phyloP scores from a whole-genome alignment of 306 rosid species.

The Malus fusca region DNA sequence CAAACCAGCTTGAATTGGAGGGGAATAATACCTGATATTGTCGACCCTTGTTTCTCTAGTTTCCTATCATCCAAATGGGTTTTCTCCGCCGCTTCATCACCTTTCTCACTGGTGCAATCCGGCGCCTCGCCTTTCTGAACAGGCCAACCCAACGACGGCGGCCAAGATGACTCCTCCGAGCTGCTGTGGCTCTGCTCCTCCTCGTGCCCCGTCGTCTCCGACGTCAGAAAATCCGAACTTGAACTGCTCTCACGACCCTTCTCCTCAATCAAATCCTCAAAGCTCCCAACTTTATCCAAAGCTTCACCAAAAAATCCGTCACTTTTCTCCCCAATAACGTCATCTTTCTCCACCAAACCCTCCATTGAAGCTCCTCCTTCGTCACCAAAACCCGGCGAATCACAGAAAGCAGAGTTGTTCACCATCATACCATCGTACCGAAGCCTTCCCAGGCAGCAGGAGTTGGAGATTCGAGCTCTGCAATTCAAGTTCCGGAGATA shows the following conservation, averaged over 20 bases:
- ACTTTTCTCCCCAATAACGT: constrained; percentile 22
- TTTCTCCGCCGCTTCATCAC: constrained; percentile 27
- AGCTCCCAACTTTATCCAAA: constrained; percentile 33
- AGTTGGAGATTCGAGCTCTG: constrained; percentile 38
- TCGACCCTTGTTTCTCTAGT: constrained; percentile 42
- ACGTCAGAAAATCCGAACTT: constrained; percentile 62
- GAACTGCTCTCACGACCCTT: constrained; percentile 70
- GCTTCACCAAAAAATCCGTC: constrained; percentile 9
- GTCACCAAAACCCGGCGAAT: constrained; percentile 30
- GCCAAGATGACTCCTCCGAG: constrained; percentile 66
- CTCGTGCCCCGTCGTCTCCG: constrained; percentile 70
- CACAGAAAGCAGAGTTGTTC: constrained; percentile 41
- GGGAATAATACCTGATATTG: constrained; percentile 44
- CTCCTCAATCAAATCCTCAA: constrained; percentile 43
- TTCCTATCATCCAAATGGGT: constrained; percentile 38
- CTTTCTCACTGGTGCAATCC: constrained; percentile 26
- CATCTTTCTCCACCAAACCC: constrained; percentile 33
- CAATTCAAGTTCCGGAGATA: constrained; percentile 33
- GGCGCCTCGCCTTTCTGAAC: constrained; percentile 32
- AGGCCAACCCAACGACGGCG: constrained; percentile 62
- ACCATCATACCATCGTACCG: constrained; percentile 43
- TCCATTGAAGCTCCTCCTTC: constrained; percentile 41
- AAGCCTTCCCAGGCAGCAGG: constrained; percentile 46
- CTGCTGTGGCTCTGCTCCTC: constrained; percentile 74
- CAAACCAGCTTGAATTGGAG: not conserved